These are phyloP conservation scores for Fagopyrum homotropicum DNA, from an alignment of 148 eudicot genomes.

Conservation along the genomic window DNA sequence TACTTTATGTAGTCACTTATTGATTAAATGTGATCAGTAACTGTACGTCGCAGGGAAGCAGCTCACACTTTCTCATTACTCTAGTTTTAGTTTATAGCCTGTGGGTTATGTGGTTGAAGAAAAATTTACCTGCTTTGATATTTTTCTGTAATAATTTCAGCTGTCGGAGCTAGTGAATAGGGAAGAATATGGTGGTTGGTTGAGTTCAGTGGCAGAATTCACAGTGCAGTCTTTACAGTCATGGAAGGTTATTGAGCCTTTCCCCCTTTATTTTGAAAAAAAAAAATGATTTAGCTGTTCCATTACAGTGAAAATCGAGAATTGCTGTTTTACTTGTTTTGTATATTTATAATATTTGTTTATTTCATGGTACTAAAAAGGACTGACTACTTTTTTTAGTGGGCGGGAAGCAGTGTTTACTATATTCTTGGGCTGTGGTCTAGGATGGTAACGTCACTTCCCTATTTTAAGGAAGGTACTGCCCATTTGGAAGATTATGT, in stretches of 20 bases:
- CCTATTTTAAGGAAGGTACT: constrained; percentile 64
- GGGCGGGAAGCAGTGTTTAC: constrained; percentile 94
- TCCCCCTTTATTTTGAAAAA: not conserved
- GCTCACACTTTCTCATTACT: not conserved
- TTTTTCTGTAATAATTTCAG: constrained; percentile 22
- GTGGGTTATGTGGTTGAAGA: not conserved
- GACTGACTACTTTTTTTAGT: constrained; percentile 28
- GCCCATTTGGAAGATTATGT: constrained; percentile 68
- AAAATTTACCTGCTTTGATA: not conserved
- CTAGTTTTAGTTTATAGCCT: not conserved
- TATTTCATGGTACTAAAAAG: not conserved
- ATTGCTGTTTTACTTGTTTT: not conserved
- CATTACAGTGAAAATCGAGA: not conserved
- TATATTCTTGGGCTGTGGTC: constrained; percentile 94
- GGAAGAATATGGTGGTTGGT: constrained; percentile 53
- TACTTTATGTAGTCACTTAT: not conserved
- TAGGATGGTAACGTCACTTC: constrained; percentile 73
- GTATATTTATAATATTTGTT: not conserved
- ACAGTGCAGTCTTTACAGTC: constrained; percentile 60
- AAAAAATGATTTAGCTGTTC: not conserved
- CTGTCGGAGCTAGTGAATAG: constrained; percentile 50
- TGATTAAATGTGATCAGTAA: not conserved
- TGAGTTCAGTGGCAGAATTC: constrained; percentile 51
- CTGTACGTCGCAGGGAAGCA: not conserved
- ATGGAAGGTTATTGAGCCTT: constrained; percentile 44